Evolutionary conservation across 805 yeast genomes (phyloP).

Genomic region (Yamadazyma scolyti): DNA sequence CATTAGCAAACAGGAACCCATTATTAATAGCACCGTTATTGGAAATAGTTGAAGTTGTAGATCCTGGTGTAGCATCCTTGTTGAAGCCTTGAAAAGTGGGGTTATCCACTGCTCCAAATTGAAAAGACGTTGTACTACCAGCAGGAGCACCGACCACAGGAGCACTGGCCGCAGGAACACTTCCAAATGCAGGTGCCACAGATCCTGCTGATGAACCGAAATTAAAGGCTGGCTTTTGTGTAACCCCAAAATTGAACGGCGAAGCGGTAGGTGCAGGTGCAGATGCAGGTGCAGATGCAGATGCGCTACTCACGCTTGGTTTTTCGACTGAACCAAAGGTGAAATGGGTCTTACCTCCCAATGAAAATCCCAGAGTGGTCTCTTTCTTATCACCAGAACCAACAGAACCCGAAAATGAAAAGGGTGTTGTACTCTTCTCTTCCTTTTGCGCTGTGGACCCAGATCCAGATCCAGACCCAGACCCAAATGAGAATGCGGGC

Average conservation of each 20-base stretch:
- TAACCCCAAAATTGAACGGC: slow-evolving; percentile 10
- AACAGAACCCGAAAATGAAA: slow-evolving; percentile 1
- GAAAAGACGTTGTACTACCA: slow-evolving; percentile 11
- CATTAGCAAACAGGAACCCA: slow-evolving; percentile 8
- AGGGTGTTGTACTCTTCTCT: slow-evolving; percentile 4
- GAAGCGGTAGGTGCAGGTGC: no score
- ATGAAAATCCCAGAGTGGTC: slow-evolving; percentile 1
- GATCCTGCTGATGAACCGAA: slow-evolving; percentile 6
- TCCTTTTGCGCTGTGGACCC: slow-evolving; percentile 1
- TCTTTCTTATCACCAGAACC: slow-evolving; percentile 1
- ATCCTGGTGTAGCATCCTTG: slow-evolving; percentile 6
- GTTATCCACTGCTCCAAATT: slow-evolving; percentile 21
- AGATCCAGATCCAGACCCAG: no score
- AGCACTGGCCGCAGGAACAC: background rate
- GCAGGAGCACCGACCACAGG: background rate
- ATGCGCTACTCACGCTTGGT: no score
- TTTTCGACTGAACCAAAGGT: no score
- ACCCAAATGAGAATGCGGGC: slow-evolving; percentile 6
- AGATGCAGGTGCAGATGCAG: no score
- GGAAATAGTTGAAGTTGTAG: background rate
- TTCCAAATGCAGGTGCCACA: slow-evolving; percentile 4
- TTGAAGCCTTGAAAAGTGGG: slow-evolving; percentile 26
- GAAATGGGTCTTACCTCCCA: no score
- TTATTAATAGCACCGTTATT: slow-evolving; percentile 1
- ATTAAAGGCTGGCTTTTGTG: slow-evolving; percentile 10